Conservation (phyloP, 2,329 filamentous ascomycete genomes). For the Anisogramma anomala region DNA sequence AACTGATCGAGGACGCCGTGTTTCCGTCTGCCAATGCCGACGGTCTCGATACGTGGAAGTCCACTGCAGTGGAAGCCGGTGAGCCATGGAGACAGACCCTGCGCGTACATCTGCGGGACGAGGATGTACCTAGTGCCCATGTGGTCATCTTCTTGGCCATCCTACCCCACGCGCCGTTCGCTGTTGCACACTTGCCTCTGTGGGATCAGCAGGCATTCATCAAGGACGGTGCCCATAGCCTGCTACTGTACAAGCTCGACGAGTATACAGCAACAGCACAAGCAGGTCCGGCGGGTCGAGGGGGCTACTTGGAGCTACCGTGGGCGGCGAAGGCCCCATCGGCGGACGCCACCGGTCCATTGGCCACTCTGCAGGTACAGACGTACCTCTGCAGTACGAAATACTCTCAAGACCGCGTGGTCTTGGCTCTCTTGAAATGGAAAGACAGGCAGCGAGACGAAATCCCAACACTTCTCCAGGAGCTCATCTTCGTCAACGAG, state of each 20-base stretch:
- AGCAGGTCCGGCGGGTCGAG: conserved; percentile 54
- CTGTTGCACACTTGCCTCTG: conserved; percentile 81
- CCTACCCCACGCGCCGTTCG: conserved; percentile 77
- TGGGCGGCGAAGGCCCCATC: conserved; percentile 61
- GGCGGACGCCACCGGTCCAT: conserved; percentile 65
- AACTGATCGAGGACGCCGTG: conserved; percentile 79
- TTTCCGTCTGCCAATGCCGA: conserved; percentile 72
- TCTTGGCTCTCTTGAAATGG: conserved; percentile 80
- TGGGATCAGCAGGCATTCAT: conserved; percentile 91
- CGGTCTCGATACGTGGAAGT: conserved; percentile 76
- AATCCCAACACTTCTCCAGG: conserved; percentile 62
- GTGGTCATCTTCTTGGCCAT: conserved; percentile 84
- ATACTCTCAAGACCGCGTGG: conserved; percentile 82
- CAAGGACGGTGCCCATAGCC: conserved; percentile 67
- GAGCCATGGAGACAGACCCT: conserved; percentile 83
- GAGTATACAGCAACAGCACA: conserved; percentile 67
- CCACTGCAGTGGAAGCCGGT: conserved; percentile 65
- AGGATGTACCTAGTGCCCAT: conserved; percentile 73
- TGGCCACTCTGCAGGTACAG: conserved; percentile 66
- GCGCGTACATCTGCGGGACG: conserved; percentile 63
- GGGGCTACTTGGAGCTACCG: conserved; percentile 74
- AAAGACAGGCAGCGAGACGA: conserved; percentile 61
- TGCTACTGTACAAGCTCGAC: conserved; percentile 83
- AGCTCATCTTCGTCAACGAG: conserved; percentile 86
- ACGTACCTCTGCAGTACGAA: conserved; percentile 90